These are phyloP conservation scores for Xylaria sp. DNA, from an alignment of 2,329 filamentous ascomycete species.

Conservation along the genomic window DNA sequence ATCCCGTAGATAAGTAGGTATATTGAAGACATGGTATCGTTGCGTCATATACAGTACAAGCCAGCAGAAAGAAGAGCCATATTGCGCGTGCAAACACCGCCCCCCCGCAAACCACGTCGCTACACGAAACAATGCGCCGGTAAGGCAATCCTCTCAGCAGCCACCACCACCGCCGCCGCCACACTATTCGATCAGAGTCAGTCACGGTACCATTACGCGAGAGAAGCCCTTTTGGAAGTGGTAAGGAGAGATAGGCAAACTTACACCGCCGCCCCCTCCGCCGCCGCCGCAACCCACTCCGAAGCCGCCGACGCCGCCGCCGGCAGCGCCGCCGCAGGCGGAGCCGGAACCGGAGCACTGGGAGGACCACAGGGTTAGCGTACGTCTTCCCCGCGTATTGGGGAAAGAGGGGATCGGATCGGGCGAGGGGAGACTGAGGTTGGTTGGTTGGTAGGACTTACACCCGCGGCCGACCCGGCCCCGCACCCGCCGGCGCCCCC, in stretches of 20 bases:
- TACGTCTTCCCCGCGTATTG: not conserved
- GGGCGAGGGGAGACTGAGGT: too few relatives aligned
- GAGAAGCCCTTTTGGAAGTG: too few relatives aligned
- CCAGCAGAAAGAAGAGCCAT: too few relatives aligned
- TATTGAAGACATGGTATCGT: too few relatives aligned
- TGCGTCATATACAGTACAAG: too few relatives aligned
- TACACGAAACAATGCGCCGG: not conserved
- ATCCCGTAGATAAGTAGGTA: too few relatives aligned
- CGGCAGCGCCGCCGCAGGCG: conserved; percentile 35
- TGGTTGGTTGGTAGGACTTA: too few relatives aligned
- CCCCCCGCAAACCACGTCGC: too few relatives aligned
- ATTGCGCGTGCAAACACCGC: too few relatives aligned
- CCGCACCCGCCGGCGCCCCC: conserved; percentile 39
- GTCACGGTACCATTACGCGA: too few relatives aligned
- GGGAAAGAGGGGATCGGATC: not conserved
- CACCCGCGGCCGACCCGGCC: conserved; percentile 31
- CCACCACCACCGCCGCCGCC: conserved; percentile 25
- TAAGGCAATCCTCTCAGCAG: not conserved
- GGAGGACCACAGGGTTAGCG: not conserved
- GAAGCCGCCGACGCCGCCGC: conserved; percentile 30
- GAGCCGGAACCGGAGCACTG: conserved; percentile 28
- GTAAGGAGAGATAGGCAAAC: conserved; percentile 1
- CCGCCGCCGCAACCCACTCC: conserved; percentile 19
- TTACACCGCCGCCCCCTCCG: conserved; percentile 26
- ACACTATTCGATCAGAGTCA: conserved; percentile 16